Base-by-base conservation (phyloP, 306 rosid genomes). In the Malus orientalis region DNA sequence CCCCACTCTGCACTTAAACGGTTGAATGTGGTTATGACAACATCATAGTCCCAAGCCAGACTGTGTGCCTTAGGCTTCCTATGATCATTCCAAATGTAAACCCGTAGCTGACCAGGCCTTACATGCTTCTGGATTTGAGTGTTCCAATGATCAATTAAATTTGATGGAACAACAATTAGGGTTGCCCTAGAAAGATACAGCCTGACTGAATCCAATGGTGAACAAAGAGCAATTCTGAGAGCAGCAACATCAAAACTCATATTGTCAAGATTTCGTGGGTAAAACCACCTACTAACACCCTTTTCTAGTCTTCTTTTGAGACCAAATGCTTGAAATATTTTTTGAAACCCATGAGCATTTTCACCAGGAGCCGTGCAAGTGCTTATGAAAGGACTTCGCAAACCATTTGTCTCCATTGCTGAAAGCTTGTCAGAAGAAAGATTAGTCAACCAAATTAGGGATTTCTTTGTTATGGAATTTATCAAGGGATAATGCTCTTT, bases 1-100 rank as follows among this genome's bases (percentile, higher is more conserved):
- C 90, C 78, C 97, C 97, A 95, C 83, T 95, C 98, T 74, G 96
- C 96, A 83, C 98, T 95, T 62, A 95, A 79, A 53, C 98, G 98
- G 74, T 78, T 95, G 76, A 95, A 92, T 32, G 98, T 92, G 74
- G 97, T 95, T 29, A 95, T 92, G 78, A 95, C 91, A 88, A 95
- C 81, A 87, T 95, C 98, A 76, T 90, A 89, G 76, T 95, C 96
- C 98, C 98, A 95, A 7, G 98, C 98, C 51, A 95, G 90, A 84
- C 84, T 78, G 70, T 95, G 98, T n/a, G 85, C 96, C 79, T 93
- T 76, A 40, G 93, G 98, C 81, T 82, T 92, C 75, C 76, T 87
- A 71, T 87, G 84, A 83, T 92, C 96, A 23, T 77, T 78, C 97
- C 98, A 95, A 55, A 89, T 82, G 75, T 74, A 92, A 64, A 95